Evolutionary conservation across 1,139 yeast species (phyloP).

Genomic region (Hanseniaspora sp.): DNA sequence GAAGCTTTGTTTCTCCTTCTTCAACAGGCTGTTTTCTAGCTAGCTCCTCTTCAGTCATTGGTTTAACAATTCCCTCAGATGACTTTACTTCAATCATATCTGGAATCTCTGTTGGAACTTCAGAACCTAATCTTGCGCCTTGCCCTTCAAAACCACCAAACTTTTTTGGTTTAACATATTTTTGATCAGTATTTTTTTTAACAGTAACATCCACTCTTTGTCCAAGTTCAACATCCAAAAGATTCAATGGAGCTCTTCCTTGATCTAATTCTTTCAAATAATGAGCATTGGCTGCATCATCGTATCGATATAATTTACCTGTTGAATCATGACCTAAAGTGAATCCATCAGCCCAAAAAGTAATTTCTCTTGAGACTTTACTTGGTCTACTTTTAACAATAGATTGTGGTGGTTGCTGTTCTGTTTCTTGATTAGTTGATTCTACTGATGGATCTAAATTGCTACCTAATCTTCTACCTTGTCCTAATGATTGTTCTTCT

Average conservation of each 20-base stretch:
- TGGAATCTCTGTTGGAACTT: constrained; percentile 59
- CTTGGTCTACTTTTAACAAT: constrained; percentile 24
- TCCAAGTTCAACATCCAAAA: constrained; percentile 73
- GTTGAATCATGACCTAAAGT: constrained; percentile 58
- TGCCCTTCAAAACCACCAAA: constrained; percentile 65
- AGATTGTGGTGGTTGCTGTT: constrained; percentile 23
- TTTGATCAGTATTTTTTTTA: constrained; percentile 69
- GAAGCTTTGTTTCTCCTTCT: constrained; percentile 64
- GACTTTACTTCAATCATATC: constrained; percentile 22
- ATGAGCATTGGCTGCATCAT: constrained; percentile 74
- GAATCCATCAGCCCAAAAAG: constrained; percentile 95
- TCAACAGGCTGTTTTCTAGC: constrained; percentile 25
- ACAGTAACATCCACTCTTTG: constrained; percentile 95
- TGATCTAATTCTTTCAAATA: constrained; percentile 70
- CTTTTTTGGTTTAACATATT: constrained; percentile 62
- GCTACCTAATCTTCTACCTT: constrained; percentile 70
- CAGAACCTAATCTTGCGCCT: constrained; percentile 87
- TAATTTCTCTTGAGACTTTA: constrained; percentile 58
- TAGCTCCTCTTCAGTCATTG: constrained; percentile 19
- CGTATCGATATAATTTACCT: constrained; percentile 74
- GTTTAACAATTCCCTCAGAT: constrained; percentile 17
- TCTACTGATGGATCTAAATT: constrained; percentile 33
- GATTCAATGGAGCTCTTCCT: constrained; percentile 85
- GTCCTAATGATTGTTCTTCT: constrained; percentile 45
- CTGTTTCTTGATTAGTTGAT: neutral